Base-by-base conservation (phyloP, 2,329 filamentous ascomycete genomes). In the Ascomycota sp. region DNA sequence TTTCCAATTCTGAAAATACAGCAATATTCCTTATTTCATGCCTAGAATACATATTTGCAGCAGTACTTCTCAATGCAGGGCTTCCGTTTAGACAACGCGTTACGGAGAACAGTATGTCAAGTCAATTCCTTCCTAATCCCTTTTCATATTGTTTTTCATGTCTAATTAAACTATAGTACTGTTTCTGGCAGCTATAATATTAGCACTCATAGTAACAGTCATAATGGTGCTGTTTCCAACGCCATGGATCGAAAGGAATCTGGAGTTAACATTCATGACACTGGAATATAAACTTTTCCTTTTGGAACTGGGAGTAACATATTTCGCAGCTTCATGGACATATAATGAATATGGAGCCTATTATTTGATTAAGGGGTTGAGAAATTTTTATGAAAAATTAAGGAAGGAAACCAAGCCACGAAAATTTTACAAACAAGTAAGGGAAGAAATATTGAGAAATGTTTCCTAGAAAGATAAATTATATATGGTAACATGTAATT, bases 31-130 rank as follows among this genome's bases (percentile, higher is more conserved):
- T 95, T 20, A 61, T 85, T 5, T 91, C 79, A 2, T 94, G 83
- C 49, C 95, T 85, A 44, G 85, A 95, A 48, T 98, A 98, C 50
- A 91, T 92, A 23, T 63, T 94, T 15, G 79, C 82, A 0, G 89
- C 81, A 4, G 65, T 95, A 24, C 77, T 95, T 1, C 63, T 98
- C 20, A 92, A 78, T 41, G 81, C 89, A n/a, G 91, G 89, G 1
- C 73, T 69, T 22, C 89, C 89, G 1, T 98, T 93, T 56, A 66
- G 89, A 31, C 78, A 89, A 42, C 67, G 69, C 11, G 81, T 83
- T 58, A 59, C 59, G 12, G 65, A 76, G 34, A 98, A 98, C 46
- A 69, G 79, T 83, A 51, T 55, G 75, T 58, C 7, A 5, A 8
- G 9, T n/a, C 11, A 3, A 10, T 28, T 10, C 9, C 11, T 27